Base-by-base conservation (phyloP, 768 basidiomycete genomes). In the Suillus weaverae region DNA sequence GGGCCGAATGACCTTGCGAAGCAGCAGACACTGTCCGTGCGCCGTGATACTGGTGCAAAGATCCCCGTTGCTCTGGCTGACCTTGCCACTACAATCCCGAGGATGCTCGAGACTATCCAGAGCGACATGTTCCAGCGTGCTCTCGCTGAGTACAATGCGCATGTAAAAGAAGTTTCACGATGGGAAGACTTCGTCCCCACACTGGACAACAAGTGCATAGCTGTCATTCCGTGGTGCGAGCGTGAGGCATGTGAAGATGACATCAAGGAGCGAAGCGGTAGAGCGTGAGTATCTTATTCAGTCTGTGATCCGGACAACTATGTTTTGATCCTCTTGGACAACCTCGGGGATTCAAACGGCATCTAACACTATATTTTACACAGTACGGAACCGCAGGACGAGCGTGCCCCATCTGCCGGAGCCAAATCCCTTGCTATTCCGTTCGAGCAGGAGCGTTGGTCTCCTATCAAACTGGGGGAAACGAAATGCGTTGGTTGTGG, bases 341-440 rank as follows among this genome's bases (percentile, higher is more conserved):
- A 51, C 36, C 18, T 26, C 22, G 35, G 50, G 2, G 18, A 43
- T 33, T 33, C 13, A 36, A 14, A 55, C 57, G 35, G 33, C n/a
- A 46, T 66, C 65, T 32, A 66, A 66, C 39, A 67, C 41, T 55
- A 16, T 38, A 54, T 46, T 65, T 65, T 64, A 53, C 70, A 65
- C 69, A 95, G 91, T 67, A 84, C 91, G 65, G 94, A 95, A 75
- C 91, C 88, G 5, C 89, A 90, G 70, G 97, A 99, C 72, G 95
- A 95, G 74, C 92, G 94, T 38, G 97, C 96, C 20, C 97, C 97
- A 0, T 96, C 95, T 18, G 95, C 97, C 14, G 97, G 97, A 60
- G 97, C 97, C 65, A 99, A 99, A 77, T 94, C 94, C 0, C 88
- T 99, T 4, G 91, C 90, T 70, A 99, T 99, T 80, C 97, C 97